phyloP scores from a whole-genome alignment of 139 green algal genomes.

The Tetratostichococcus sp. region DNA sequence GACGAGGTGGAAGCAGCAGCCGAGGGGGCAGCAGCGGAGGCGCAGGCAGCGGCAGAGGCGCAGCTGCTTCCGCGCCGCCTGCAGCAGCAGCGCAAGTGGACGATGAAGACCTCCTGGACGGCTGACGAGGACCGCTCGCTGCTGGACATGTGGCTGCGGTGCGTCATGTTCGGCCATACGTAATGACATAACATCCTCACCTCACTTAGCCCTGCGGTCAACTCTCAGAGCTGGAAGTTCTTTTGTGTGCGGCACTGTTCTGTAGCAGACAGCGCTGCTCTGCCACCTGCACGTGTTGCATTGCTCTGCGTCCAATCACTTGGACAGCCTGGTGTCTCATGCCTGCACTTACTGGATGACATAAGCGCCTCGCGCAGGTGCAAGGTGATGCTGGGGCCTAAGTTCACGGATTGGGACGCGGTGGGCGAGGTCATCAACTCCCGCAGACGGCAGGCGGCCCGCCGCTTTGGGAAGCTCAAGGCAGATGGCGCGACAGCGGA shows the following conservation, averaged over 20 bases:
- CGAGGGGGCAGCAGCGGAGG: background rate
- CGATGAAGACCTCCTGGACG: background rate
- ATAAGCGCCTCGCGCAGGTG: no score
- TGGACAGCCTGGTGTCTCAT: no score
- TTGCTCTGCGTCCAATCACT: no score
- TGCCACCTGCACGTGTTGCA: no score
- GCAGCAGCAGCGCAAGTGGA: background rate
- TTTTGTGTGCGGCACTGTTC: no score
- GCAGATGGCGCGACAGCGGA: background rate
- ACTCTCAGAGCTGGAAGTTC: no score
- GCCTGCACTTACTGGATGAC: no score
- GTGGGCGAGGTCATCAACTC: background rate
- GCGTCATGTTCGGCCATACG: no score
- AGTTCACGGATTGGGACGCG: background rate
- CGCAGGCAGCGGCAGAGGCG: background rate
- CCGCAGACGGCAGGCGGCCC: background rate
- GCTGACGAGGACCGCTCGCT: background rate
- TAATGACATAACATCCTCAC: no score
- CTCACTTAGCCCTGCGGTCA: no score
- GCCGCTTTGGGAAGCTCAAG: background rate
- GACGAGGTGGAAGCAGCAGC: background rate
- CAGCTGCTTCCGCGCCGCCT: background rate
- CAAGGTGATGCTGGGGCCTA: background rate
- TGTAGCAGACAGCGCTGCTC: no score
- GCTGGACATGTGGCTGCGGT: background rate